Conservation (phyloP, 2,329 filamentous ascomycete genomes). For the Fusarium protoensiforme region DNA sequence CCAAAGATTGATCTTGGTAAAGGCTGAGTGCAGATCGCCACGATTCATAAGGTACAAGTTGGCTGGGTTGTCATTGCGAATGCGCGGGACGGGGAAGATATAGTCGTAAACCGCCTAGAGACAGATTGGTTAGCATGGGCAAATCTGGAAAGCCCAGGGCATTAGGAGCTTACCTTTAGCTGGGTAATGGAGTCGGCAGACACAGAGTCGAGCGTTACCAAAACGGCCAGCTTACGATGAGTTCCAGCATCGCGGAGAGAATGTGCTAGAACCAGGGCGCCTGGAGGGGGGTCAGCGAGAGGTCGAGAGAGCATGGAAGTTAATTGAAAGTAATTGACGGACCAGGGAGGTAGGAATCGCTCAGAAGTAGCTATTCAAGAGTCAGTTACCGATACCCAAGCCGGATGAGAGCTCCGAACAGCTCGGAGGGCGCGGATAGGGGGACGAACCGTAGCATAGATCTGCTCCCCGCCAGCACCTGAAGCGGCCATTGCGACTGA, state of each 20-base stretch:
- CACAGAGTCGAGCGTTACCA: constrained; percentile 85
- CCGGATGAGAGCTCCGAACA: neutral
- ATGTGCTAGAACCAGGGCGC: constrained; percentile 92
- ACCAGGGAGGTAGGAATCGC: constrained; percentile 94
- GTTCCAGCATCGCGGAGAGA: constrained; percentile 92
- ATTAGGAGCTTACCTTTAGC: constrained; percentile 70
- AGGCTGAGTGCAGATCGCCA: constrained; percentile 88
- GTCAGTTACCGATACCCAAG: constrained; percentile 6
- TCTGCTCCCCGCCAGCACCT: constrained; percentile 53
- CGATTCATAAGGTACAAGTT: constrained; percentile 95
- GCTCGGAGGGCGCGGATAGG: constrained; percentile 5
- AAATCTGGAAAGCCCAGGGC: neutral
- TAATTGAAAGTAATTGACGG: constrained; percentile 45
- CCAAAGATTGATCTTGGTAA: constrained; percentile 98
- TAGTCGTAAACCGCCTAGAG: constrained; percentile 84
- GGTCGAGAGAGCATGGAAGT: neutral
- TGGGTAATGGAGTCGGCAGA: constrained; percentile 80
- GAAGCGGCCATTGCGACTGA: constrained; percentile 50
- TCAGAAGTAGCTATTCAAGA: constrained; percentile 81
- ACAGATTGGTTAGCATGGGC: constrained; percentile 13
- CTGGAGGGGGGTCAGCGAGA: constrained; percentile 56
- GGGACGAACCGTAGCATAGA: constrained; percentile 67
- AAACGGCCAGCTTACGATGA: constrained; percentile 77
- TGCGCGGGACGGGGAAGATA: constrained; percentile 83
- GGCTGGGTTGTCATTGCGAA: constrained; percentile 79